A percentile compares a stretch with the other conserved stretches of the same genome.
Evolutionary conservation across 1,284 basidiomycete species (phyloP).

Genomic region (Xerocomus nothofagi): DNA sequence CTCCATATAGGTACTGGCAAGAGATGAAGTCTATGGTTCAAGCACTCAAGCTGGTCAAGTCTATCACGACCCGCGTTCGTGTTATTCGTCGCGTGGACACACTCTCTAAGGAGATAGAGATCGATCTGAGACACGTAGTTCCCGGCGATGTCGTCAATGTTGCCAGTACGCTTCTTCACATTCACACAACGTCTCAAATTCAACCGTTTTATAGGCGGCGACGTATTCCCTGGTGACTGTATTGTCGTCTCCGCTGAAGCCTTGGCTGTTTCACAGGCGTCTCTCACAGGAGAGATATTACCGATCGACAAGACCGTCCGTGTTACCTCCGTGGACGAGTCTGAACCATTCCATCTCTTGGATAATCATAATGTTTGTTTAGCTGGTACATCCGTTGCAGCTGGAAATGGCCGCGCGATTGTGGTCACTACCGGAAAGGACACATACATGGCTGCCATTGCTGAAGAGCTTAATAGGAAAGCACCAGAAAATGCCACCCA

Average conservation of each 20-base stretch:
- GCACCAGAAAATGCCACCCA: constrained; percentile 33
- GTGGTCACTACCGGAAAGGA: constrained; percentile 34
- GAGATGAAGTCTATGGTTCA: constrained; percentile 35
- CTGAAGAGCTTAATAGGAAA: constrained; percentile 33
- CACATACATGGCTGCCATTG: constrained; percentile 37
- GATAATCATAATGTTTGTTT: constrained; percentile 32
- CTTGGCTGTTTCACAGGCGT: constrained; percentile 29
- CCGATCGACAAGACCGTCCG: constrained; percentile 29
- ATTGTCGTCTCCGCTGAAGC: constrained; percentile 34
- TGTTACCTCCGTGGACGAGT: constrained; percentile 14
- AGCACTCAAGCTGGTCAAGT: constrained; percentile 34
- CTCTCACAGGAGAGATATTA: constrained; percentile 34
- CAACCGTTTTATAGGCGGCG: constrained; percentile 22
- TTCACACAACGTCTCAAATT: neutral
- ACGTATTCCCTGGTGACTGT: constrained; percentile 35
- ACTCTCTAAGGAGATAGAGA: constrained; percentile 26
- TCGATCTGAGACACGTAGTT: constrained; percentile 31
- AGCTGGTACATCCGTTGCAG: constrained; percentile 34
- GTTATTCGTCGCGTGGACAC: constrained; percentile 27
- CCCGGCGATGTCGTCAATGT: constrained; percentile 31
- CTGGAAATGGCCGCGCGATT: constrained; percentile 31
- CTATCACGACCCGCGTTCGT: constrained; percentile 35
- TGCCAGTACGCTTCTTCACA: constrained; percentile 25
- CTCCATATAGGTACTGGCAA: constrained; percentile 30
- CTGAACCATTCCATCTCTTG: constrained; percentile 28